A percentile compares a stretch with the other conserved stretches of the same genome.
phyloP scores from a whole-genome alignment of 371 early-diverging fungal genomes.

The Actinomortierella ambigua region DNA sequence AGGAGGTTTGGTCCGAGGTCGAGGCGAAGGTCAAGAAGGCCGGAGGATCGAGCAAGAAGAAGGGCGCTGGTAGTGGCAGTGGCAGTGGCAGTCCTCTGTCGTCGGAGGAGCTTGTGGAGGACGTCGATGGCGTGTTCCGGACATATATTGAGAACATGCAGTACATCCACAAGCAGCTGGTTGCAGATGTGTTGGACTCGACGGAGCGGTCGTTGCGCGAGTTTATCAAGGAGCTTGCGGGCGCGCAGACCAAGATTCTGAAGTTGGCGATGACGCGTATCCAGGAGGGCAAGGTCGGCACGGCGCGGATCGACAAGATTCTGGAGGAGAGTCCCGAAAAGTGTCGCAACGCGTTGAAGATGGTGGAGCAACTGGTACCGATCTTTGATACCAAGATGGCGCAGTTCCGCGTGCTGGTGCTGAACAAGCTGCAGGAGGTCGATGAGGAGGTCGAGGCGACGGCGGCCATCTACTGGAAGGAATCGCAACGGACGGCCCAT shows the following conservation, averaged over 20 bases:
- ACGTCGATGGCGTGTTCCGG: constrained; percentile 58
- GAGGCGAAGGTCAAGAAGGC: constrained; percentile 31
- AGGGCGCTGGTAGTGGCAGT: constrained; percentile 15
- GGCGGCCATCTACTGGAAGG: constrained; percentile 46
- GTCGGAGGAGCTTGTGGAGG: constrained; percentile 43
- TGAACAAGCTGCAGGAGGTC: constrained; percentile 49
- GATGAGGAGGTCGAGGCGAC: constrained; percentile 56
- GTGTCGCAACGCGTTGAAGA: constrained; percentile 39
- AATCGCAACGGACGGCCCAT: constrained; percentile 52
- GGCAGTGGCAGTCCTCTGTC: no score
- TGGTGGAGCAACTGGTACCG: constrained; percentile 43
- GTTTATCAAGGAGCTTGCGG: constrained; percentile 45
- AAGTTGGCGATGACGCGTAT: constrained; percentile 42
- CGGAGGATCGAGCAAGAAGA: constrained; percentile 7
- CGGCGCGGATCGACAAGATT: constrained; percentile 45
- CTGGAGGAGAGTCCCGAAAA: constrained; percentile 46
- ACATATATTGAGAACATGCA: constrained; percentile 60
- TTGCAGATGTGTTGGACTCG: constrained; percentile 48
- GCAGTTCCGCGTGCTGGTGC: constrained; percentile 38
- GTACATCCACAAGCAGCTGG: constrained; percentile 54
- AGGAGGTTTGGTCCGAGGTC: constrained; percentile 41
- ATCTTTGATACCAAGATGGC: constrained; percentile 47
- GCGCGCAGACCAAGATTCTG: constrained; percentile 42
- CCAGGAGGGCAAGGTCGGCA: constrained; percentile 46
- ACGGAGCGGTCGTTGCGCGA: constrained; percentile 41